Base-by-base conservation (phyloP, 2,329 filamentous ascomycete species). In the Corynespora cassiicola region DNA sequence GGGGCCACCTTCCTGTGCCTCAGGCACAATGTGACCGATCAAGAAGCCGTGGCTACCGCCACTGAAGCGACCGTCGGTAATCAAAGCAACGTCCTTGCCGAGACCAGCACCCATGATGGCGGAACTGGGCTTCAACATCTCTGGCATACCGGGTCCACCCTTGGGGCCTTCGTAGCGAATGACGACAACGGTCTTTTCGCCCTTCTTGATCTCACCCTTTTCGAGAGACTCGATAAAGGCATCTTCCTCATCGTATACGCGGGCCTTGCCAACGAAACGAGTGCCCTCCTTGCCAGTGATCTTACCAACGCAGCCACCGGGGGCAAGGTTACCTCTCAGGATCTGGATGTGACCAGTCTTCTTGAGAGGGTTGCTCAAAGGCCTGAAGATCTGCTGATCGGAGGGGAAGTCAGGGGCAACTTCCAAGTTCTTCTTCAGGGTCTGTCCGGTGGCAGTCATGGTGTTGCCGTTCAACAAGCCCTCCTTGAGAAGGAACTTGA, bases 11-110 rank as follows among this genome's bases (percentile, higher is more conserved):
- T 88, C 87, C 63, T 88, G 85, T 7, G 90, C 90, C 72, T 95
- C 90, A 17, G 90, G 90, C 25, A 91, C 88, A 47, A 95, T 87
- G 70, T 94, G 88, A 2, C 88, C 88, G 58, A 94, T 92, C 54
- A 94, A 75, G 79, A 94, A 94, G 24, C 88, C 88, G 78, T 94
- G 88, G 46, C 82, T 87, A 35, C 88, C 90, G 41, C 90, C 90
- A 7, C 82, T 87, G 76, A 90, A 91, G 24, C 87, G 82, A 0
- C 84, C 84, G 56, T 90, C 86, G 2, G 86, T 88, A 45, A 90
- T 77, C 30, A 90, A 79, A 1, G 86, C 86, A 10, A 88, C 84
- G 54, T 89, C 85, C 57, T 87, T 79, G 54, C 85, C 85, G 8
- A 88, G 77, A 11, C 85, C 85, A 14, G 83, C 83, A 12, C 85